phyloP scores from a whole-genome alignment of 352 stramenopile species.

The Phytopythium helicoides region DNA sequence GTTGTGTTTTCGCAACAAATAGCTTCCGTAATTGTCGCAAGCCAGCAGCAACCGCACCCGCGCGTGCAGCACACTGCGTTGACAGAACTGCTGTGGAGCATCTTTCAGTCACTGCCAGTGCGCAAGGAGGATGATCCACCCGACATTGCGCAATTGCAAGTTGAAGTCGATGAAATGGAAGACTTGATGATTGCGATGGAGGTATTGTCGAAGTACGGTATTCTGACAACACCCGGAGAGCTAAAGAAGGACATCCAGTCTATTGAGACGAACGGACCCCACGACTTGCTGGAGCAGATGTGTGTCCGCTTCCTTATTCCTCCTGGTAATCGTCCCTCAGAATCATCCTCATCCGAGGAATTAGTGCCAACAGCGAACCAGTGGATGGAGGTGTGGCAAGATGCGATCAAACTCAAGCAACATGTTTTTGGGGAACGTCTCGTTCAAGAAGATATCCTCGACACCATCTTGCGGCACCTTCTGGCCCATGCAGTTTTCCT shows the following conservation, averaged over 20 bases:
- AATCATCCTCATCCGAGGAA: background rate
- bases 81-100: slow-evolving; percentile 61
- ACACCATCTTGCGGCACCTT: slow-evolving; percentile 50
- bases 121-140: slow-evolving; percentile 55
- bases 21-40: slow-evolving; percentile 10
- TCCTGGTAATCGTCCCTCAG: background rate
- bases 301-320: slow-evolving; percentile 12
- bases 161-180: slow-evolving; percentile 70
- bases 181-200: slow-evolving; percentile 73
- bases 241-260: slow-evolving; percentile 13
- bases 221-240: slow-evolving; percentile 29
- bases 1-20: slow-evolving; percentile 36
- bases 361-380: slow-evolving; percentile 8
- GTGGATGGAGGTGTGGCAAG: slow-evolving; percentile 60
- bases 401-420: slow-evolving; percentile 67
- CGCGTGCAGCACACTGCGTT: slow-evolving; percentile 19
- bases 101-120: slow-evolving; percentile 73
- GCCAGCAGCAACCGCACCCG: background rate
- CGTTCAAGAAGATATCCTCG: slow-evolving; percentile 51
- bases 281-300: slow-evolving; percentile 48
- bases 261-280: slow-evolving; percentile 13
- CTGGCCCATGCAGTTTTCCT: slow-evolving; percentile 23
- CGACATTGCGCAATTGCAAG: slow-evolving; percentile 56
- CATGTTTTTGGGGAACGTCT: slow-evolving; percentile 66
- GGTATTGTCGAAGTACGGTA: slow-evolving; percentile 53